Evolutionary conservation across 2,329 filamentous ascomycete genomes (phyloP).

Genomic region (Cryphonectria parasitica): DNA sequence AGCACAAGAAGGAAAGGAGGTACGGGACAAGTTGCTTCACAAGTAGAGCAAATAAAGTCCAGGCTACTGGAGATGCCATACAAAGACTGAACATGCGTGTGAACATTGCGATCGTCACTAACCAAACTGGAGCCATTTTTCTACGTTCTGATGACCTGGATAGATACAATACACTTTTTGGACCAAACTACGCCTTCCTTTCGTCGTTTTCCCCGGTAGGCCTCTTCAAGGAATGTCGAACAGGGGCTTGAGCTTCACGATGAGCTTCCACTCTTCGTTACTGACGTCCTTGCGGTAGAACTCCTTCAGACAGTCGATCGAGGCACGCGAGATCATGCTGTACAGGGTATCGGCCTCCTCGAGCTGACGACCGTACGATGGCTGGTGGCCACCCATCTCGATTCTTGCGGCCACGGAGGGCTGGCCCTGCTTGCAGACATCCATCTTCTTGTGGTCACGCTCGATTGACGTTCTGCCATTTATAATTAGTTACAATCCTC

Average conservation of each 20-base stretch:
- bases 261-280: constrained; percentile 92
- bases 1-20: too few species aligned
- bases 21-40: neutral
- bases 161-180: constrained; percentile 10
- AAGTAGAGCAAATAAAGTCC: neutral
- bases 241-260: constrained; percentile 88
- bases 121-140: constrained; percentile 6
- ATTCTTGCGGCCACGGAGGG: constrained; percentile 99
- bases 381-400: constrained; percentile 89
- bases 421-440: constrained; percentile 90
- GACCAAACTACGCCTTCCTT: neutral
- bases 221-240: constrained; percentile 75
- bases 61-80: neutral
- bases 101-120: constrained; percentile 7
- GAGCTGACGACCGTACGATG: constrained; percentile 90
- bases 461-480: constrained; percentile 83
- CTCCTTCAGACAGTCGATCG: constrained; percentile 95
- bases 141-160: neutral
- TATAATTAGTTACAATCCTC: neutral
- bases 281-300: constrained; percentile 87
- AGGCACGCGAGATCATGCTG: constrained; percentile 81
- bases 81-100: neutral
- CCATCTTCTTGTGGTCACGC: constrained; percentile 94
- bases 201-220: neutral
- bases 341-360: constrained; percentile 91